Percentiles rank a stretch among this genome's conserved stretches.
phyloP scores from a whole-genome alignment of 129 eudicot genomes.

The Saposhnikovia divaricata region DNA sequence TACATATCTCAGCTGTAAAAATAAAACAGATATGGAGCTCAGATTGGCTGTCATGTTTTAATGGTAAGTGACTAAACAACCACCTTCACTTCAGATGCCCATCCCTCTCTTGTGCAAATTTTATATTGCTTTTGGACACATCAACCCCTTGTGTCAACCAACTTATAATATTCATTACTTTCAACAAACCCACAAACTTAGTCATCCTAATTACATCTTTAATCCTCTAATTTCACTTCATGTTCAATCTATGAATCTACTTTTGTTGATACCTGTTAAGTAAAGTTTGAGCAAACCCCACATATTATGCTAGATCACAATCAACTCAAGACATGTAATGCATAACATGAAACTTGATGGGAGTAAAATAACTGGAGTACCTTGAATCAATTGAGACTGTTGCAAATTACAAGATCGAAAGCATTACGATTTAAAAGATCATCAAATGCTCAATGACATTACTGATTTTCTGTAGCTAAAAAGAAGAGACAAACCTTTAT shows the following conservation, averaged over 20 bases:
- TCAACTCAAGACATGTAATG: background rate
- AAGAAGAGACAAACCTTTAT: background rate
- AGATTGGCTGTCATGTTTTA: slow-evolving; percentile 23
- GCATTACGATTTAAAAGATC: background rate
- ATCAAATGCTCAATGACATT: background rate
- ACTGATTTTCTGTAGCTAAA: slow-evolving; percentile 4
- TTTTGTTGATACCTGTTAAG: background rate
- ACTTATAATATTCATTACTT: slow-evolving; percentile 8
- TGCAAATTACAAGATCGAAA: background rate
- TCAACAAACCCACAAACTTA: slow-evolving; percentile 7
- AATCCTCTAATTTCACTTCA: background rate
- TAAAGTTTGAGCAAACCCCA: slow-evolving; percentile 4
- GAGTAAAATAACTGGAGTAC: background rate
- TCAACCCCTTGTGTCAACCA: slow-evolving; percentile 20
- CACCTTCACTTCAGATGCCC: slow-evolving; percentile 23
- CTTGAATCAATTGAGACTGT: background rate
- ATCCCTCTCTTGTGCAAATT: slow-evolving; percentile 9
- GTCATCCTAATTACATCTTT: background rate
- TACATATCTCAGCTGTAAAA: slow-evolving; percentile 6
- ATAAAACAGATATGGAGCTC: slow-evolving; percentile 19
- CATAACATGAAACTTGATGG: background rate
- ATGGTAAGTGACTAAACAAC: slow-evolving; percentile 39
- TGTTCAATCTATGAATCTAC: background rate
- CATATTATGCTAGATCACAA: background rate
- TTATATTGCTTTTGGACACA: slow-evolving; percentile 15